A percentile compares a stretch with the other conserved stretches of the same genome.
Conservation (phyloP, 495 filamentous ascomycete species). For the Hapsidospora chrysogenum region DNA sequence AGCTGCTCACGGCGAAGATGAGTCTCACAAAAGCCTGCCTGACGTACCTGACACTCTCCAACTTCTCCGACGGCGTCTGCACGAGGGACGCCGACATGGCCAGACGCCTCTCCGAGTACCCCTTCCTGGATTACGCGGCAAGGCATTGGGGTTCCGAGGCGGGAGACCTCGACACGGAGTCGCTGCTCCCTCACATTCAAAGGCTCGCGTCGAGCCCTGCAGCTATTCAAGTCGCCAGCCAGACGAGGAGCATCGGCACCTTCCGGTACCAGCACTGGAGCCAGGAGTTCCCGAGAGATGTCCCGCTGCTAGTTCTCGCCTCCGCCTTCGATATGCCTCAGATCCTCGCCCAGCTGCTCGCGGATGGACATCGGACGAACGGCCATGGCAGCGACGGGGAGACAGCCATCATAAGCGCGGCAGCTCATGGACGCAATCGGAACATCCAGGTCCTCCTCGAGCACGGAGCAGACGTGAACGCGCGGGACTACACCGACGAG, state of each 20-base stretch:
- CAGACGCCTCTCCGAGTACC: conserved; percentile 9
- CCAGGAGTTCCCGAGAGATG: not conserved
- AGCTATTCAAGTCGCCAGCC: not conserved
- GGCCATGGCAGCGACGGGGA: not conserved
- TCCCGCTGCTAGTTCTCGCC: not conserved
- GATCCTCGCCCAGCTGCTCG: not conserved
- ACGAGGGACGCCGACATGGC: conserved; percentile 10
- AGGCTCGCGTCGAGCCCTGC: not conserved
- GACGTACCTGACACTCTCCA: conserved; percentile 4
- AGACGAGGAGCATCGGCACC: not conserved
- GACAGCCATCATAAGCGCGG: not conserved
- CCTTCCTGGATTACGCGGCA: conserved; percentile 19
- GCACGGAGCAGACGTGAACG: not conserved
- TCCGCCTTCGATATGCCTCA: not conserved
- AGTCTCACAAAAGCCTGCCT: not conserved
- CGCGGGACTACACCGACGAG: not conserved
- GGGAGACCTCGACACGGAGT: not conserved
- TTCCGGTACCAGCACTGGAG: not conserved
- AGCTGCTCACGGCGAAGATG: not conserved
- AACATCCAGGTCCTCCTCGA: not conserved
- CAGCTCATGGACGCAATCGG: not conserved
- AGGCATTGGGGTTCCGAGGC: conserved; percentile 23
- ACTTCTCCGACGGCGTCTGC: conserved; percentile 14
- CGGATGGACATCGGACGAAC: not conserved
- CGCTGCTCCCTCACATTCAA: not conserved